phyloP scores from a whole-genome alignment of 495 filamentous ascomycete species.

The Lasiosphaeris hirsuta region DNA sequence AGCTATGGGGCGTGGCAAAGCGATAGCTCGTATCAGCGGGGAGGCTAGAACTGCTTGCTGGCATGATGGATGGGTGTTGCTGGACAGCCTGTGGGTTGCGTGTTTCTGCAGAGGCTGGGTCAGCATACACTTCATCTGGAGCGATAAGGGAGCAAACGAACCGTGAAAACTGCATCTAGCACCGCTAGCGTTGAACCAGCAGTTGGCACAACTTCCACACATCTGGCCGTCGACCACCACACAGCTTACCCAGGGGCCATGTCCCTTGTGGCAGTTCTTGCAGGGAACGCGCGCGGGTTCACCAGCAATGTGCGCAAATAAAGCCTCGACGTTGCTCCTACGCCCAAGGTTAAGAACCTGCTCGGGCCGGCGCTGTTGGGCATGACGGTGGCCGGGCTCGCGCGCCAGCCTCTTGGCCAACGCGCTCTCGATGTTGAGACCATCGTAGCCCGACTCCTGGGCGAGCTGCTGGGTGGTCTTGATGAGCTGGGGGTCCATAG shows the following conservation, averaged over 20 bases:
- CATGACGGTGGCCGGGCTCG: constrained; percentile 43
- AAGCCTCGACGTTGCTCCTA: constrained; percentile 48
- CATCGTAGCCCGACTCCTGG: constrained; percentile 37
- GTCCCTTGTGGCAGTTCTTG: constrained; percentile 52
- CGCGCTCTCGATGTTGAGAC: constrained; percentile 45
- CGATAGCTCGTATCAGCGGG: constrained; percentile 24
- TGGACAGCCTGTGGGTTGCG: constrained; percentile 21
- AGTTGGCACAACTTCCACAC: constrained; percentile 52
- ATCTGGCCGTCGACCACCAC: constrained; percentile 49
- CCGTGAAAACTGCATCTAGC: constrained; percentile 51
- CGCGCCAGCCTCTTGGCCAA: constrained; percentile 44
- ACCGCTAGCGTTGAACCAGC: constrained; percentile 52
- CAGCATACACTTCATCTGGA: not conserved
- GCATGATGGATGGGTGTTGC: constrained; percentile 20
- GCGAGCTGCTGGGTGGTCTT: constrained; percentile 42
- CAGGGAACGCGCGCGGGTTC: constrained; percentile 40
- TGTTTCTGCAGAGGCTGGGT: constrained; percentile 17
- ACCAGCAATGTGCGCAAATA: constrained; percentile 50
- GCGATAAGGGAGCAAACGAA: constrained; percentile 19
- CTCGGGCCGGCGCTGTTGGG: constrained; percentile 43
- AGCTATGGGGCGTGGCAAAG: constrained; percentile 19
- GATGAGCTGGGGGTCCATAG: constrained; percentile 28
- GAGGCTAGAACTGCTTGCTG: constrained; percentile 17
- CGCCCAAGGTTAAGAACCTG: constrained; percentile 43
- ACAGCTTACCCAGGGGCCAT: constrained; percentile 47